Evolutionary conservation across 2,329 filamentous ascomycete species (phyloP).

Genomic region (Graphiopsis chlorocephala): DNA sequence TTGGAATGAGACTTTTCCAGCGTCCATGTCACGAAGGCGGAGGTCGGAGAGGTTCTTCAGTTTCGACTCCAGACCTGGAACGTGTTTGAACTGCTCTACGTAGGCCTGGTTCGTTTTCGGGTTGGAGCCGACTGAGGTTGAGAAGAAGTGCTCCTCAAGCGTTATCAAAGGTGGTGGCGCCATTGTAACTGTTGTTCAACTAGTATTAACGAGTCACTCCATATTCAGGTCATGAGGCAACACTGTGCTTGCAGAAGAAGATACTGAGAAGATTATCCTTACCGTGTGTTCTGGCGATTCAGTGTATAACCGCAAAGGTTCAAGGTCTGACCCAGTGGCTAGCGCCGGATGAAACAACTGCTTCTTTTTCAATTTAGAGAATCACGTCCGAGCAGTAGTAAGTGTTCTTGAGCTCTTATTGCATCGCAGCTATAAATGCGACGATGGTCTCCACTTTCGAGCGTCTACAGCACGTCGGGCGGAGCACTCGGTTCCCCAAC

Average conservation of each 20-base stretch:
- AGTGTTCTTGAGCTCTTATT: neutral
- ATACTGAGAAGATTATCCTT: neutral
- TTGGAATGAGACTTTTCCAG: conserved; percentile 33
- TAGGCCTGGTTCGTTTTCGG: conserved; percentile 26
- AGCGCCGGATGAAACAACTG: neutral
- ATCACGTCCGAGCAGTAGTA: neutral
- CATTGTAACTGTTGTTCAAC: conserved; percentile 21
- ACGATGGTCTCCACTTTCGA: neutral
- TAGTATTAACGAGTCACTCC: neutral
- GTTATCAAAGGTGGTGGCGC: conserved; percentile 33
- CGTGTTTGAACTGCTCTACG: conserved; percentile 33
- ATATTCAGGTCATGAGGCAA: neutral
- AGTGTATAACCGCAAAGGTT: neutral
- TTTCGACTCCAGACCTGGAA: conserved; percentile 30
- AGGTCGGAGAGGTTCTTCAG: conserved; percentile 29
- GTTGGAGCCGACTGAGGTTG: conserved; percentile 32
- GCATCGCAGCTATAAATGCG: neutral
- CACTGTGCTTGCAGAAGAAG: neutral
- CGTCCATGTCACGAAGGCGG: conserved; percentile 34
- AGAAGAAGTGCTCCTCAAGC: conserved; percentile 39
- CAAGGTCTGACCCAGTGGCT: neutral
- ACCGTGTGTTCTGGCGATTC: neutral
- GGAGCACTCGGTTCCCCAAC: neutral
- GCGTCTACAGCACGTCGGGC: neutral
- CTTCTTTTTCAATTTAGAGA: neutral